Evolutionary conservation across 768 basidiomycete species (phyloP).

Genomic region (Multifurca ochricompacta): DNA sequence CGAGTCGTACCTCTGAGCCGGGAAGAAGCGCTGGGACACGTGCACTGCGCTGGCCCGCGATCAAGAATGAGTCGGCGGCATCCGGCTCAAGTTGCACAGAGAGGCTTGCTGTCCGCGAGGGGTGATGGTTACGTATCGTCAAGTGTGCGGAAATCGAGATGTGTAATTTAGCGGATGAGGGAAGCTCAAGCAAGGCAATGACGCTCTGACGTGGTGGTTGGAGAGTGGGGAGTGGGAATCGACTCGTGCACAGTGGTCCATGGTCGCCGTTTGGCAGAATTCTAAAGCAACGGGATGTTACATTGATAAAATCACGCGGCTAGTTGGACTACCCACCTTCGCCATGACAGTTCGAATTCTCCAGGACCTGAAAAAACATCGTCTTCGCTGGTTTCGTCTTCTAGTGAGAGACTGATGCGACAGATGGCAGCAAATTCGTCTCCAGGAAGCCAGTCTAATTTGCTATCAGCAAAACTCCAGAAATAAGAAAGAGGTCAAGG

Average conservation of each 20-base stretch:
- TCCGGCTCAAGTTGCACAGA: constrained; percentile 68
- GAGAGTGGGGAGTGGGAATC: constrained; percentile 53
- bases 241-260: constrained; percentile 41
- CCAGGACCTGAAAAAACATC: constrained; percentile 44
- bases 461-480: background rate
- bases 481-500: background rate
- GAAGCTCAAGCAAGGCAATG: constrained; percentile 56
- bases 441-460: constrained; percentile 53
- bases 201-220: constrained; percentile 53
- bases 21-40: constrained; percentile 69
- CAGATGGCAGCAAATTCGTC: constrained; percentile 57
- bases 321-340: constrained; percentile 37
- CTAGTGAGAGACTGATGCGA: constrained; percentile 39
- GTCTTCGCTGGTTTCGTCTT: constrained; percentile 32
- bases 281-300: constrained; percentile 29
- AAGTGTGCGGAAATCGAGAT: constrained; percentile 46
- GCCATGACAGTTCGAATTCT: constrained; percentile 55
- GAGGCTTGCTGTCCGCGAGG: constrained; percentile 58
- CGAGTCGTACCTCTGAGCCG: constrained; percentile 54
- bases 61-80: constrained; percentile 63
- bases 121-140: constrained; percentile 58
- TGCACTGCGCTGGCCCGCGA: constrained; percentile 64
- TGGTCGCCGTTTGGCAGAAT: constrained; percentile 37
- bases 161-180: constrained; percentile 59
- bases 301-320: background rate